These are phyloP conservation scores for Plectosphaerella cucumerina DNA, from an alignment of 2,329 filamentous ascomycete species.

Conservation along the genomic window DNA sequence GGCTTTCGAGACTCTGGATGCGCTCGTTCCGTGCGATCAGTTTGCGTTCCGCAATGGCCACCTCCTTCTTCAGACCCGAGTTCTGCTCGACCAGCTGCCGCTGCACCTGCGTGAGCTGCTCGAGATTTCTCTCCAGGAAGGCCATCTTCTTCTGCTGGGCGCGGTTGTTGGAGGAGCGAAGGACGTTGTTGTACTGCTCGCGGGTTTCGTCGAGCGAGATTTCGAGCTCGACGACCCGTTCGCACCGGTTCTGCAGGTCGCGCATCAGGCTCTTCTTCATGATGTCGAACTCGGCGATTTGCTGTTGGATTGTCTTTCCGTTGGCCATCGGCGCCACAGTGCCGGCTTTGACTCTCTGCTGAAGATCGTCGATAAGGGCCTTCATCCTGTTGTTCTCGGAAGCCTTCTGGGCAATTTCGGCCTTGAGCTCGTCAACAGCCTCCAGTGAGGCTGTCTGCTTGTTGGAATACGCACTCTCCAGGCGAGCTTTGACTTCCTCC, in stretches of 20 bases:
- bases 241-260: conserved; percentile 95
- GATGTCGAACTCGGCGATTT: conserved; percentile 96
- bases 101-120: conserved; percentile 96
- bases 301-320: conserved; percentile 92
- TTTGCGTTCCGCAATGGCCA: conserved; percentile 96
- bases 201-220: conserved; percentile 96
- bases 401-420: conserved; percentile 70
- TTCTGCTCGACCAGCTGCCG: conserved; percentile 98
- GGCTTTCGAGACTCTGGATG: conserved; percentile 85
- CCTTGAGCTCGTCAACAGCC: conserved; percentile 71
- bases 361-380: conserved; percentile 74
- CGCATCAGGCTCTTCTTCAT: conserved; percentile 99
- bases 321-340: conserved; percentile 59
- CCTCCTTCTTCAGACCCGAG: conserved; percentile 95
- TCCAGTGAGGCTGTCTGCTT: conserved; percentile 71
- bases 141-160: conserved; percentile 99
- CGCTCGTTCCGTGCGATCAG: conserved; percentile 94
- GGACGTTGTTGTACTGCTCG: conserved; percentile 98
- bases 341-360: conserved; percentile 66
- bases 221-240: conserved; percentile 95
- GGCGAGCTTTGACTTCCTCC: conserved; percentile 75
- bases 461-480: conserved; percentile 73
- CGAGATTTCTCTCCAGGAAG: conserved; percentile 95
- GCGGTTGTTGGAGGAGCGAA: conserved; percentile 93
- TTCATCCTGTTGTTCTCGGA: conserved; percentile 81